Evolutionary conservation across 2,329 filamentous ascomycete species (phyloP), one percentile per base, ranked within the genome.

Genomic region (Penicillium sp.): DNA sequence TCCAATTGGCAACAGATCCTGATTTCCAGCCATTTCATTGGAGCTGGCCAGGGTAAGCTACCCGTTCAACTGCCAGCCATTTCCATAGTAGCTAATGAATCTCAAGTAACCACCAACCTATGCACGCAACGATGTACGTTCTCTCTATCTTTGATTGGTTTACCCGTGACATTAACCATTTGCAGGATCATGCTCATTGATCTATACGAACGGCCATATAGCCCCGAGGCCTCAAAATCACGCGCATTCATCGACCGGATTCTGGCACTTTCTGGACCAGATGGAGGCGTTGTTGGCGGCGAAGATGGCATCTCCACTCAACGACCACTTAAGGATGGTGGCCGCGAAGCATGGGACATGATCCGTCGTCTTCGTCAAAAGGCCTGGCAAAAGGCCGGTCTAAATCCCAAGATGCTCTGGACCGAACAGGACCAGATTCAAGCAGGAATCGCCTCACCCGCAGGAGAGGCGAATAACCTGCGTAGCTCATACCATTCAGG

Each of bases 291-390:
- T 4, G 76, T 79, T 2, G 77, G 77, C 26, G 76, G 76, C 3
- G 74, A 79, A 62, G 74, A 80, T 56, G 77, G 77, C 16, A 68
- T 77, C 29, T 74, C 76, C 6, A 74, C 74, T 1, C 74, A 77
- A 50, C 66, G 77, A 21, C 78, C 78, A 1, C 57, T 81, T 2
- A 76, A 77, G 53, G 78, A 80, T 50, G 78, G 78, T 16, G 78
- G 78, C n/a, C 72, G 74, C 45, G 77, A 80, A 66, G 78, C 78
- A 11, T 80, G 78, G 78, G 74, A 77, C 48, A 79, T 80, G 78
- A 75, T 81, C 55, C 74, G 76, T 31, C 69, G 76, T 16, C 70
- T 81, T 21, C 76, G 78, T 4, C 74, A 78, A 43, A 78, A 79
- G 47, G 78, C 77, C 46, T 81, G 78, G 78, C 75, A 78, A 57